These are phyloP conservation scores for Triangularia setosa DNA, from an alignment of 2,329 filamentous ascomycete genomes.

Conservation along the genomic window DNA sequence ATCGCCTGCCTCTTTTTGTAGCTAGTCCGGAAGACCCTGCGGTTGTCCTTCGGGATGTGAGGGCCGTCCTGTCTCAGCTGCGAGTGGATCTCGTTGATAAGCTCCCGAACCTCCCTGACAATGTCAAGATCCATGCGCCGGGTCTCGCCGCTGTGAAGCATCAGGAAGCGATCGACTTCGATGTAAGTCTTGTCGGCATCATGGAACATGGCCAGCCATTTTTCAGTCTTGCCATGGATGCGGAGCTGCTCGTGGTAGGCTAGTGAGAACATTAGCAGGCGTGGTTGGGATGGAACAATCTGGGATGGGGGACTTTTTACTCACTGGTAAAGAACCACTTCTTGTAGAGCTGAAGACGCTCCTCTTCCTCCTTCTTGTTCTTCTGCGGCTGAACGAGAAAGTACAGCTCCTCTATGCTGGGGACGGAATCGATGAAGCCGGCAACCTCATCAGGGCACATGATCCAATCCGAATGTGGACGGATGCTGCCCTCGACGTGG, in stretches of 20 bases:
- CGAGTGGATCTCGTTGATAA: background rate
- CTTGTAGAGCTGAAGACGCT: background rate
- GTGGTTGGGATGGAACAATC: too few species aligned
- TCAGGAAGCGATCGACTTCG: background rate
- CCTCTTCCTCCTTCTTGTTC: background rate
- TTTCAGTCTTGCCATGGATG: background rate
- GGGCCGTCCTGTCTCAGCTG: background rate
- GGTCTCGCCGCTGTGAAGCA: background rate
- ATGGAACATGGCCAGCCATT: background rate
- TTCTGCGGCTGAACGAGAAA: background rate
- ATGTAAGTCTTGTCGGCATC: background rate
- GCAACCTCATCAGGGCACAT: background rate
- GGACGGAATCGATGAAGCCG: background rate
- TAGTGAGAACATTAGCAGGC: too few species aligned
- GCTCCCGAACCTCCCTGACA: background rate
- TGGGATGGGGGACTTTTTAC: too few species aligned
- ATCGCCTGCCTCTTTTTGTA: background rate
- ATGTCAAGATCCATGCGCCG: background rate
- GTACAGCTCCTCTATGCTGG: background rate
- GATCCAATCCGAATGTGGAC: background rate
- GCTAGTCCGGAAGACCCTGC: background rate
- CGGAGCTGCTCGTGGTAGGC: background rate
- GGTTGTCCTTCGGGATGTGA: background rate
- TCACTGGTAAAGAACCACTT: background rate
- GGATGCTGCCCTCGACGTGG: background rate